A percentile compares a stretch with the other conserved stretches of the same genome.
Conservation (phyloP, 805 yeast species). For the Clavispora asparagi region DNA sequence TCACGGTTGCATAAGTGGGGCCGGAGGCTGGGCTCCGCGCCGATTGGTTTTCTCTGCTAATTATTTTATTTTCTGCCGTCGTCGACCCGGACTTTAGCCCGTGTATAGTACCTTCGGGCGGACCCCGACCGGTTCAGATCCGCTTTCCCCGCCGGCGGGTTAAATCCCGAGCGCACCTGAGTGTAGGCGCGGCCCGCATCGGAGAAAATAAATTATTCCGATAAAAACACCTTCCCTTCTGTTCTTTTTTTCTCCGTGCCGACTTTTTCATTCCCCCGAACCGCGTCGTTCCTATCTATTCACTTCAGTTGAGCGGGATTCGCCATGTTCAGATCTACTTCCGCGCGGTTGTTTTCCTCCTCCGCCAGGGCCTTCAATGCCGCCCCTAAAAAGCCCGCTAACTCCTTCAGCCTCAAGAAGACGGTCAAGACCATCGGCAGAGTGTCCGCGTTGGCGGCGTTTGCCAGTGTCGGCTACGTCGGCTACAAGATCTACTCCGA, state of each 20-base stretch:
- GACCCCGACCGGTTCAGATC: background rate
- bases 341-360: constrained; percentile 19
- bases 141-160: background rate
- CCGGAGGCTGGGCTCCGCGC: too few relatives aligned
- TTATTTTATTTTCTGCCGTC: too few relatives aligned
- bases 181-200: background rate
- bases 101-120: background rate
- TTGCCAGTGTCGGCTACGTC: constrained; percentile 48
- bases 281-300: background rate
- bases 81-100: background rate
- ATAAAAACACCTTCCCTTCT: background rate
- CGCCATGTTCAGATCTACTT: constrained; percentile 11
- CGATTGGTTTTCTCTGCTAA: too few relatives aligned
- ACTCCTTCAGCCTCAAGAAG: constrained; percentile 31
- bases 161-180: background rate
- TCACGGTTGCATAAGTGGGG: too few relatives aligned
- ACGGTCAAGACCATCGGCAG: constrained; percentile 46
- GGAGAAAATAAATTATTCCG: background rate
- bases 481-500: constrained; percentile 59
- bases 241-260: background rate
- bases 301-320: background rate
- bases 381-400: constrained; percentile 12
- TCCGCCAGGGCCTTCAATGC: constrained; percentile 18
- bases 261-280: background rate
- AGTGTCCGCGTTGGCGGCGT: constrained; percentile 44